Evolutionary conservation across 345 rosid species (phyloP), one percentile per base, ranked within the genome.

Genomic region (Conringia planisiliqua): DNA sequence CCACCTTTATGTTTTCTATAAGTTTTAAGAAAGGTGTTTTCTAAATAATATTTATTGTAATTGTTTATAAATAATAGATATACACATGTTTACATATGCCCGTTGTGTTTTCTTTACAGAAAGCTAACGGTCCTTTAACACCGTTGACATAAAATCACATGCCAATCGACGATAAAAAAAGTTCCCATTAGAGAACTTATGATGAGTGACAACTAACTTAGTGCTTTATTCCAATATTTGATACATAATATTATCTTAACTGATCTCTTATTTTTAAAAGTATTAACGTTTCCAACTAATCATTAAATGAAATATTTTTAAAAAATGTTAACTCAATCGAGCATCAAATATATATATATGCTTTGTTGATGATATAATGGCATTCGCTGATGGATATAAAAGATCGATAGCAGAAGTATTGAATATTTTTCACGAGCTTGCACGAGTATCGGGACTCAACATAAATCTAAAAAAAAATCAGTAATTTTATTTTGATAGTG

Each of bases 101-200:
- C 71, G 38, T 39, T 71, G 67, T 71, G 76, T 39, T 70, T 43
- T 63, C 72, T 70, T 65, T 77, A 57, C 47, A 38, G 56, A 77
- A 77, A 77, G 72, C 62, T 77, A 77, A 71, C 76, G 57, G 76
- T 65, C 63, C 72, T 64, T 71, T 71, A n/a, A 66, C 76, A 57
- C 39, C 80, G 80, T 77, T 77, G 80, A 77, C 77, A 77, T 71
- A 65, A 64, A 65, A 71, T 47, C 80, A 71, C 80, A 71, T 71
- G 72, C 65, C 60, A 57, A 57, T 71, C 75, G 75, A 48, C 59
- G 63, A 32, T 2, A 18, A 27, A 52, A 56, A 58, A 24, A 57
- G 39, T 36, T 22, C 36, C 61, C 50, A 35, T 46, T 62, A 77
- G 71, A 70, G 54, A 70, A 70, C 71, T 70, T 70, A 76, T 76